Evolutionary conservation across 2,329 filamentous ascomycete species (phyloP), one percentile per base, ranked within the genome.

Genomic region (Elsinoe fawcettii): DNA sequence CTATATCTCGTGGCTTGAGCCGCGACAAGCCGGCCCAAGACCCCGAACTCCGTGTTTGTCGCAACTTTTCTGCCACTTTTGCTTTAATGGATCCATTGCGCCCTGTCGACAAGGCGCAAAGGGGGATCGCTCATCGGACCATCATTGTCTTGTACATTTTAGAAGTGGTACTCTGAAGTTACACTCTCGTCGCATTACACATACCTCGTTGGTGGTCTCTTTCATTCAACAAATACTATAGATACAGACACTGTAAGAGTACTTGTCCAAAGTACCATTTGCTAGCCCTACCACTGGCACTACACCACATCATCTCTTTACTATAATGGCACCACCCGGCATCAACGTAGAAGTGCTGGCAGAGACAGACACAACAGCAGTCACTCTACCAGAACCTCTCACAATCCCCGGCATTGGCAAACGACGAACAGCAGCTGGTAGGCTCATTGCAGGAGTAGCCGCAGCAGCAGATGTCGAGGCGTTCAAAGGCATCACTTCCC

Each of bases 381-480:
- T 77, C 58, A 74, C 70, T 9, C 60, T 77, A 20, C 75, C 76
- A 1, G 70, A 75, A 56, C 74, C 76, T 27, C 74, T 90, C 66
- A 84, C 83, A 27, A 70, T 89, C 67, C 80, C 84, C 63, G 82
- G 82, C 60, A 83, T 95, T 58, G 71, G 80, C 56, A 82, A 81
- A 37, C 78, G 86, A 63, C 81, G 92, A 51, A 80, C 79, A 60
- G 88, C 86, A 66, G 80, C 82, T n/a, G 86, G 86, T 2, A 84
- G 82, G 65, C 76, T 93, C 37, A 77, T 87, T 61, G 88, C 85
- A 16, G 87, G 87, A 36, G 81, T 89, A 47, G 92, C 91, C 30
- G 88, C 90, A 8, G 79, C 81, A 53, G 85, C 87, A 2, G 85
- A 86, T 70, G 88, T 88, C 70, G 86, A 91, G 65, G 84, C 87